phyloP scores from a whole-genome alignment of 2,329 filamentous ascomycete species.

The Fusarium dimerum region DNA sequence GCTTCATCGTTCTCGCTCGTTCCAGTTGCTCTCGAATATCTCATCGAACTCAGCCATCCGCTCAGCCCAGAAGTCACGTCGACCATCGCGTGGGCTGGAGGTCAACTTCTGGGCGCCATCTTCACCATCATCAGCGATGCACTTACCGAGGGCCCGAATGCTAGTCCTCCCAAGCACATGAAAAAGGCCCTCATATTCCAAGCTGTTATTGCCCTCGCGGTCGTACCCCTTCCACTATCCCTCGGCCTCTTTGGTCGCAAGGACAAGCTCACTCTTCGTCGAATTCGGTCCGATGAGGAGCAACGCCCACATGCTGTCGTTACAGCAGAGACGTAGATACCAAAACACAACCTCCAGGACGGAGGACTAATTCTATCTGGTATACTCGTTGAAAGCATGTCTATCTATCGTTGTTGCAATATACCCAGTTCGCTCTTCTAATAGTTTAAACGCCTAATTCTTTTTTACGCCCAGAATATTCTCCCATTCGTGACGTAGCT shows the following conservation, averaged over 20 bases:
- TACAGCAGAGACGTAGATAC: slow-evolving; percentile 13
- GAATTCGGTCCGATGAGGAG: slow-evolving; percentile 48
- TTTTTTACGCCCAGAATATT: slow-evolving; percentile 28
- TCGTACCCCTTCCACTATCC: slow-evolving; percentile 66
- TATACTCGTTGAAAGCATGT: slow-evolving; percentile 2
- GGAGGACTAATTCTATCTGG: background rate
- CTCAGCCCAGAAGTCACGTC: slow-evolving; percentile 83
- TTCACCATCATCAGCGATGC: slow-evolving; percentile 85
- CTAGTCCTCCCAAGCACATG: slow-evolving; percentile 70
- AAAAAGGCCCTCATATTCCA: slow-evolving; percentile 74
- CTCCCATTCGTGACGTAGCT: slow-evolving; percentile 67
- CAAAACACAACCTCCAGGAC: background rate
- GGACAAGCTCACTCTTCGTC: slow-evolving; percentile 51
- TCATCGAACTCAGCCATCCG: slow-evolving; percentile 86
- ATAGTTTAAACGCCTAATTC: slow-evolving; percentile 9
- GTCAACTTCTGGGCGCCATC: slow-evolving; percentile 80
- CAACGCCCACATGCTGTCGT: slow-evolving; percentile 20
- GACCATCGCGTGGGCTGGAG: slow-evolving; percentile 81
- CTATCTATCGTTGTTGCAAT: slow-evolving; percentile 22
- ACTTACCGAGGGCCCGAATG: slow-evolving; percentile 57
- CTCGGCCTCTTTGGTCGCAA: slow-evolving; percentile 69
- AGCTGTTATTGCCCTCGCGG: slow-evolving; percentile 66
- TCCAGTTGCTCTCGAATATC: slow-evolving; percentile 81
- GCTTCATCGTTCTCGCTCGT: slow-evolving; percentile 78
- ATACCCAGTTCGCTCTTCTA: slow-evolving; percentile 21